Conservation (phyloP, 2,329 filamentous ascomycete genomes). For the Podosphaera fusca region DNA sequence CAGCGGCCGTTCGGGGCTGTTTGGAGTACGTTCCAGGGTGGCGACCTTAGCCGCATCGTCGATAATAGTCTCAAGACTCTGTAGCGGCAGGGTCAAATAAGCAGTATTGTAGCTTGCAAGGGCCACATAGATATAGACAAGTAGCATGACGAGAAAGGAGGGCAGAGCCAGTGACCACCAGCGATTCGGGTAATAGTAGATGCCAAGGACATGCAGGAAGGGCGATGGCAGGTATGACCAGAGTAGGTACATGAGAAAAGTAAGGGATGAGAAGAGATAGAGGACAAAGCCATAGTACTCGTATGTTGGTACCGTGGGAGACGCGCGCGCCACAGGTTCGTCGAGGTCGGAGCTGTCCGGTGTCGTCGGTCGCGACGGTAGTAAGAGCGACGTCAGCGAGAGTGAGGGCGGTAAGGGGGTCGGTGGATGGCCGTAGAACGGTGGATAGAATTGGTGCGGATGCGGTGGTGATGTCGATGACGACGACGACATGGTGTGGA, state of each 20-base stretch:
- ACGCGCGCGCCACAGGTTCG: constrained; percentile 50
- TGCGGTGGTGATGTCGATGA: constrained; percentile 15
- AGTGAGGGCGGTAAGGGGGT: constrained; percentile 84
- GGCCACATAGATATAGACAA: constrained; percentile 86
- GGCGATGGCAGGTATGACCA: constrained; percentile 74
- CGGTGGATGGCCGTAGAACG: constrained; percentile 93
- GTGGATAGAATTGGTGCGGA: constrained; percentile 40
- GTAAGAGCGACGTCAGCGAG: constrained; percentile 72
- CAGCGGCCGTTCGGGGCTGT: constrained; percentile 4
- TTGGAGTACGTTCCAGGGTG: constrained; percentile 37
- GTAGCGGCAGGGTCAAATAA: constrained; percentile 61
- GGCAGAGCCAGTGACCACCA: constrained; percentile 96
- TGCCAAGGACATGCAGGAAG: constrained; percentile 76
- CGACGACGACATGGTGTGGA: constrained; percentile 10
- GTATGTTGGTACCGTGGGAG: constrained; percentile 91
- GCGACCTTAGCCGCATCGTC: constrained; percentile 78
- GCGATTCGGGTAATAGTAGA: constrained; percentile 88
- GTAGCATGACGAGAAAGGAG: constrained; percentile 64
- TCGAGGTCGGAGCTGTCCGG: constrained; percentile 84
- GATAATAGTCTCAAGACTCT: constrained; percentile 67
- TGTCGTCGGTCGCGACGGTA: constrained; percentile 76
- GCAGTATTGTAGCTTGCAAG: constrained; percentile 78
- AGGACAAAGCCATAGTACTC: constrained; percentile 98
- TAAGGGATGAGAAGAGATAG: constrained; percentile 68
- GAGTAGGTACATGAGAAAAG: constrained; percentile 50